These are phyloP conservation scores for Ophiocordyceps camponoti-saundersi DNA, from an alignment of 2,329 filamentous ascomycete species.

Conservation along the genomic window DNA sequence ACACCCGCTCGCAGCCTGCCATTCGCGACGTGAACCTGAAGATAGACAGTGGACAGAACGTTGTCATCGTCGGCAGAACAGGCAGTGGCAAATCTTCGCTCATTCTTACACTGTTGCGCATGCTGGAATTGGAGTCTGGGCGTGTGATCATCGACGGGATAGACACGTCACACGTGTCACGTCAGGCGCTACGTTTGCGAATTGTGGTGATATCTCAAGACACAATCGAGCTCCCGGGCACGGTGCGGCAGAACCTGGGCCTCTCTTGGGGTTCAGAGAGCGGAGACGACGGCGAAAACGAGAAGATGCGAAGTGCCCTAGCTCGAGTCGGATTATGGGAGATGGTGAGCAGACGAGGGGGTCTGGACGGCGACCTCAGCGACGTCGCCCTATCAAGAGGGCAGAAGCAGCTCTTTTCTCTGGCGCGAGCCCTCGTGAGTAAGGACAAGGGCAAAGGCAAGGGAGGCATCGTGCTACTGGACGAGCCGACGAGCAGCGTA, in stretches of 20 bases:
- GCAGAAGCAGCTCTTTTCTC: slow-evolving; percentile 28
- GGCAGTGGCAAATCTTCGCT: slow-evolving; percentile 21
- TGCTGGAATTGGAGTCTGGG: slow-evolving; percentile 26
- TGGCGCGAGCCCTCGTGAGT: slow-evolving; percentile 25
- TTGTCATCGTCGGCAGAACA: slow-evolving; percentile 27
- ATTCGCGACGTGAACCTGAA: slow-evolving; percentile 13
- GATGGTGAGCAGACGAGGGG: slow-evolving; percentile 18
- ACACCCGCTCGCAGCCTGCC: neutral
- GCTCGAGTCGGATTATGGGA: slow-evolving; percentile 26
- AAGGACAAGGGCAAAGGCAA: slow-evolving; percentile 5
- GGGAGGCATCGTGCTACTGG: slow-evolving; percentile 21
- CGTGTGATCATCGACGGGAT: slow-evolving; percentile 27
- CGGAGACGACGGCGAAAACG: slow-evolving; percentile 17
- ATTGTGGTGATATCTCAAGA: slow-evolving; percentile 33
- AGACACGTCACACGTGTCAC: slow-evolving; percentile 14
- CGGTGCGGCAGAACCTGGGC: slow-evolving; percentile 29
- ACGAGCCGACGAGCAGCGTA: slow-evolving; percentile 15
- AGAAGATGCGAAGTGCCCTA: slow-evolving; percentile 24
- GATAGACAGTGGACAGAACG: slow-evolving; percentile 17
- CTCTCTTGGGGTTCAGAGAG: neutral
- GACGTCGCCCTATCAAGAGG: slow-evolving; percentile 23
- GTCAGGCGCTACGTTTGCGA: slow-evolving; percentile 9
- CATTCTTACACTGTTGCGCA: slow-evolving; percentile 26
- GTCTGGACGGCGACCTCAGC: slow-evolving; percentile 17
- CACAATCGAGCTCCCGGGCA: slow-evolving; percentile 22